phyloP scores from a whole-genome alignment of 495 filamentous ascomycete genomes.

The Apodospora peruviana region DNA sequence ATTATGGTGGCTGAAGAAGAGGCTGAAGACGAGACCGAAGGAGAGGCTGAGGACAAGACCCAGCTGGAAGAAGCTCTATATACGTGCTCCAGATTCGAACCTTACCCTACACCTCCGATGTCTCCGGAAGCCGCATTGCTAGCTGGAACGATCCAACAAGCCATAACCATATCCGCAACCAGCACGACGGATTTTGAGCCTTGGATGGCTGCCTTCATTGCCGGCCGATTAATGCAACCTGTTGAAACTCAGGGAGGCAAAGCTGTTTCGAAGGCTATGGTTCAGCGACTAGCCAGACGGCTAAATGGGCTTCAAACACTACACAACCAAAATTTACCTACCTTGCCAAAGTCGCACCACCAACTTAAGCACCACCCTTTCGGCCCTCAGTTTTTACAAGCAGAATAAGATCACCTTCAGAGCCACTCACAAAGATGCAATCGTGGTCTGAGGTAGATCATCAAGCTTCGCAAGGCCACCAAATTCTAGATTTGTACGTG shows the following conservation, averaged over 20 bases:
- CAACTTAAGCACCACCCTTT: conserved; percentile 2
- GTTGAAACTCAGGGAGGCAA: neutral
- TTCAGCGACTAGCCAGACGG: conserved; percentile 1
- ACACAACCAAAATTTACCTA: conserved; percentile 1
- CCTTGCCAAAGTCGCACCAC: conserved; percentile 1
- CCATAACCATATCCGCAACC: neutral
- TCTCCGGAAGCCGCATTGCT: neutral
- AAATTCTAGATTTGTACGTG: conserved; percentile 13
- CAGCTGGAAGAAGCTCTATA: neutral
- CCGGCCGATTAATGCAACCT: conserved; percentile 2
- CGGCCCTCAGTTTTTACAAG: conserved; percentile 3
- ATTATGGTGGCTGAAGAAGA: neutral
- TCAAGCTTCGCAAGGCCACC: neutral
- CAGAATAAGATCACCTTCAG: conserved; percentile 6
- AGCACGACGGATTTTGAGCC: conserved; percentile 1
- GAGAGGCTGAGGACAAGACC: neutral
- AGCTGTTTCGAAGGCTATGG: neutral
- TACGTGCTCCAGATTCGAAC: neutral
- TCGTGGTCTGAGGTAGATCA: conserved; percentile 4
- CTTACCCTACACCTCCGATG: neutral
- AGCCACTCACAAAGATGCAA: conserved; percentile 4
- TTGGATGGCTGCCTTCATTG: conserved; percentile 2
- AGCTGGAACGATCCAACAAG: conserved; percentile 1
- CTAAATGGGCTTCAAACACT: conserved; percentile 1
- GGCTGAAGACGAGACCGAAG: neutral